phyloP scores from a whole-genome alignment of 2,329 filamentous ascomycete genomes.

The Fusarium pseudonygamai region DNA sequence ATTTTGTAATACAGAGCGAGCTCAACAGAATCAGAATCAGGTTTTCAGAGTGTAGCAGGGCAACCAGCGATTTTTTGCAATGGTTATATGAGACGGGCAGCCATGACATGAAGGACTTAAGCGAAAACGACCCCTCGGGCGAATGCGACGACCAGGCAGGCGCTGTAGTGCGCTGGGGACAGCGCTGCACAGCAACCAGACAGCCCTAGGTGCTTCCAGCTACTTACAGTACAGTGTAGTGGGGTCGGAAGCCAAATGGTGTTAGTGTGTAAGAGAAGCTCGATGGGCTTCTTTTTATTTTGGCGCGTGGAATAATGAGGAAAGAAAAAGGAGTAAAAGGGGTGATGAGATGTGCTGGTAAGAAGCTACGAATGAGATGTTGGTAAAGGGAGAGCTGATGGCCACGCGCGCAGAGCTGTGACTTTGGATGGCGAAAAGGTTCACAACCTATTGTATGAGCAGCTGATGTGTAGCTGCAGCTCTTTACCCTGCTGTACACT shows the following conservation, averaged over 20 bases:
- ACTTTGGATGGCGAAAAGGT: constrained; percentile 16
- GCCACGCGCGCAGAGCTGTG: constrained; percentile 21
- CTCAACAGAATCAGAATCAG: constrained; percentile 7
- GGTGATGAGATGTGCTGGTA: constrained; percentile 4
- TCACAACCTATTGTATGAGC: constrained; percentile 1
- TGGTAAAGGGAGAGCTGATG: constrained; percentile 4
- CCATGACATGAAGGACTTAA: constrained; percentile 3
- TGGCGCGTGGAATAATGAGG: constrained; percentile 21
- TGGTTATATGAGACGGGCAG: constrained; percentile 1
- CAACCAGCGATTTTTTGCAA: constrained; percentile 24
- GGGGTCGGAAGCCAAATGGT: constrained; percentile 22
- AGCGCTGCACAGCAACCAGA: constrained; percentile 28
- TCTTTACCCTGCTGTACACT: not conserved
- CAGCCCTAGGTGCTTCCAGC: not conserved
- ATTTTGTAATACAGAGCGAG: not conserved
- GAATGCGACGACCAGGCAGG: constrained; percentile 5
- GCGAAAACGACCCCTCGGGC: constrained; percentile 22
- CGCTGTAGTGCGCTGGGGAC: constrained; percentile 3
- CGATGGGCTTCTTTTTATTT: constrained; percentile 2
- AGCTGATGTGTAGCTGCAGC: constrained; percentile 28
- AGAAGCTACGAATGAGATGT: constrained; percentile 13
- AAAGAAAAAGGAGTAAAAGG: constrained; percentile 11
- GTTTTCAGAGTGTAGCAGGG: constrained; percentile 10
- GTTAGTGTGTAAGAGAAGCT: constrained; percentile 12
- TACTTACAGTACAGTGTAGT: constrained; percentile 27